Base-by-base conservation (phyloP, 208 protist genomes). In the Trypanosoma melophagium region DNA sequence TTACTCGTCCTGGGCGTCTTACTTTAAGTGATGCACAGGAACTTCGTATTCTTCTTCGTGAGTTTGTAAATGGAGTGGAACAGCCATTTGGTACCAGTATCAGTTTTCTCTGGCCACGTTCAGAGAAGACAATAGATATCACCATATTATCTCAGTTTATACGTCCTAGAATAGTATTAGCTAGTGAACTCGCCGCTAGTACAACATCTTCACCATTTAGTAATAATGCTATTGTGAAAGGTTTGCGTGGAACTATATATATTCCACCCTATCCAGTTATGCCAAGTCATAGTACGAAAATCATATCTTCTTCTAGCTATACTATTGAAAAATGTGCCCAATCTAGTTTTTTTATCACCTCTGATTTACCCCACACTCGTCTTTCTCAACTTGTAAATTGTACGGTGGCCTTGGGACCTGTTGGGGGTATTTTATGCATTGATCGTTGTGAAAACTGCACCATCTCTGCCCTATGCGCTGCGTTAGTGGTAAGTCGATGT, bases 111-210 rank as follows among this genome's bases (percentile, higher is more conserved):
- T 96, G 90, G 88, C 86, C 86, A 35, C 66, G 76, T 16, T 91
- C 79, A 61, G 91, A 93, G 49, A 90, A 84, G 58, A 87, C 86
- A 0, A 95, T 95, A 49, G 88, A 94, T 51, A 80, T 93, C 14
- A 85, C 88, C 19, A 77, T 94, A 19, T 73, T 96, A 2, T 86
- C 89, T 16, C 92, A 96, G 78, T 96, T 91, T 70, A 88, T 96
- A 71, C 92, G 92, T 19, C 80, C 86, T 42, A 86, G 89, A 49
- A 89, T 96, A 52, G 73, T 90, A 47, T 45, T 80, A 24, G 76
- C 86, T 40, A 77, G 66, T 67, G 87, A 93, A 21, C 66, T 96
- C 25, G 40, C 73, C 24, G 55, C 45, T 14, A 66, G 45, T 50
- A 71, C 58, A 62, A 70, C 21, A 31, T 53, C 53, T 38, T 64